phyloP scores from a whole-genome alignment of 768 basidiomycete genomes.

The Tephrocybe sp. region DNA sequence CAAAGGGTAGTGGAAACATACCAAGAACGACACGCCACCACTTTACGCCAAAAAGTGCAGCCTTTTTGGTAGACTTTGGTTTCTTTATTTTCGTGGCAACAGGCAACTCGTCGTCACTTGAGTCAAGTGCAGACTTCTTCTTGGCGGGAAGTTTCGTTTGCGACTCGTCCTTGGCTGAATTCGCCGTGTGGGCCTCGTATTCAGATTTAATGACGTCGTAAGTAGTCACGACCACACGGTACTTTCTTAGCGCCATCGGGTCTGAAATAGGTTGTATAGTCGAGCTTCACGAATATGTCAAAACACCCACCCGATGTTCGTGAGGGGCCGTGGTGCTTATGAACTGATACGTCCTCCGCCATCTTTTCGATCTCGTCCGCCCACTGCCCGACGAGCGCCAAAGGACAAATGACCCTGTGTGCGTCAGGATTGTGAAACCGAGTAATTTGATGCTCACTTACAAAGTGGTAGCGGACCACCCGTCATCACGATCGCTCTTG shows the following conservation, averaged over 20 bases:
- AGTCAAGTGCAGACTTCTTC: constrained; percentile 31
- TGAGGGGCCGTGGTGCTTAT: constrained; percentile 80
- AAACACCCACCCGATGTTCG: constrained; percentile 76
- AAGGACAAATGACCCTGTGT: constrained; percentile 80
- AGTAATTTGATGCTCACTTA: constrained; percentile 33
- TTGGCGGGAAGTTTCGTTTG: constrained; percentile 43
- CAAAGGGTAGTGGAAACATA: constrained; percentile 28
- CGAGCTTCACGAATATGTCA: constrained; percentile 20
- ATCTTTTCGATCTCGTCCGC: constrained; percentile 78
- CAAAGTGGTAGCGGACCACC: constrained; percentile 74
- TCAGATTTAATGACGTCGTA: constrained; percentile 86
- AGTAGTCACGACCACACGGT: constrained; percentile 83
- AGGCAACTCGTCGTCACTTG: constrained; percentile 32
- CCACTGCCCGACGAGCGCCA: constrained; percentile 91
- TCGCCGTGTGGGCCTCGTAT: constrained; percentile 50
- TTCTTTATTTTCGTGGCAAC: constrained; percentile 44
- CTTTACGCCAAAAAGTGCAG: constrained; percentile 72
- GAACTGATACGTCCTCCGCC: constrained; percentile 62
- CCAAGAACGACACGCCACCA: constrained; percentile 90
- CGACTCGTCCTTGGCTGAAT: constrained; percentile 51
- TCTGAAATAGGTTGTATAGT: constrained; percentile 36
- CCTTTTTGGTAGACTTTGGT: constrained; percentile 47
- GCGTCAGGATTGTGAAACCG: not conserved
- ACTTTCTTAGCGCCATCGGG: constrained; percentile 46
- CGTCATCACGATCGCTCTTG: constrained; percentile 67